phyloP scores from a whole-genome alignment of 2,329 filamentous ascomycete genomes.

The Diaporthe sp. region DNA sequence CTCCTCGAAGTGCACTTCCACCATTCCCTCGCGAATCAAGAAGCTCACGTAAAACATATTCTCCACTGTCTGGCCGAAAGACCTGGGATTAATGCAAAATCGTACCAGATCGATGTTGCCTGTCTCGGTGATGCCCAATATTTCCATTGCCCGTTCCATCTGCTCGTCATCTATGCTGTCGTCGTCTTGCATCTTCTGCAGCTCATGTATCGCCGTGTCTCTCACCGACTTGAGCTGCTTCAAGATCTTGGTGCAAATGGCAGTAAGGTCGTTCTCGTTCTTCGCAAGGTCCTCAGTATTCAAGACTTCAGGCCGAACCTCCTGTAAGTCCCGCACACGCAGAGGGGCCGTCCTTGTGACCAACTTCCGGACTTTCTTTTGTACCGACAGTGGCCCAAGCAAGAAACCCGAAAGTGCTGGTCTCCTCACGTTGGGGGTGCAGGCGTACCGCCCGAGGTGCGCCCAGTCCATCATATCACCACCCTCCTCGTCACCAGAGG shows the following conservation, averaged over 20 bases:
- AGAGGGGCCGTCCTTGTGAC: slow-evolving; percentile 80
- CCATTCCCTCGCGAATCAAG: slow-evolving; percentile 86
- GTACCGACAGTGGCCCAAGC: slow-evolving; percentile 87
- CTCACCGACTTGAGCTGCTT: slow-evolving; percentile 68
- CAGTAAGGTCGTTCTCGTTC: slow-evolving; percentile 83
- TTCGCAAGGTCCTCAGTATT: slow-evolving; percentile 80
- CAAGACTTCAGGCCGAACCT: slow-evolving; percentile 84
- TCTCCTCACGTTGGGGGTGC: slow-evolving; percentile 78
- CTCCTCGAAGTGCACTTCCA: slow-evolving; percentile 80
- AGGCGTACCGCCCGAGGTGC: slow-evolving; percentile 82
- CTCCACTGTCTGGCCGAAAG: slow-evolving; percentile 95
- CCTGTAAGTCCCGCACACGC: slow-evolving; percentile 75
- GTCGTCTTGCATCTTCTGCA: slow-evolving; percentile 57
- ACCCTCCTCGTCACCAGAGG: slow-evolving; percentile 77
- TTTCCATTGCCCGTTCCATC: slow-evolving; percentile 69
- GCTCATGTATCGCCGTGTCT: slow-evolving; percentile 60
- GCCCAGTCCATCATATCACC: slow-evolving; percentile 90
- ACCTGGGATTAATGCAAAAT: slow-evolving; percentile 90
- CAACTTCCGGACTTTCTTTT: slow-evolving; percentile 83
- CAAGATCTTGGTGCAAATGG: slow-evolving; percentile 82
- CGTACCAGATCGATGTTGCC: slow-evolving; percentile 84
- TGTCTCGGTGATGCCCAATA: slow-evolving; percentile 74
- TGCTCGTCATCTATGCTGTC: slow-evolving; percentile 63
- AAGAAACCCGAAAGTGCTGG: slow-evolving; percentile 87
- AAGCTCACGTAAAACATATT: slow-evolving; percentile 98